A percentile compares a stretch with the other conserved stretches of the same genome.
Evolutionary conservation across 306 rosid genomes (phyloP).

Genomic region (Ormosia semicastrata): DNA sequence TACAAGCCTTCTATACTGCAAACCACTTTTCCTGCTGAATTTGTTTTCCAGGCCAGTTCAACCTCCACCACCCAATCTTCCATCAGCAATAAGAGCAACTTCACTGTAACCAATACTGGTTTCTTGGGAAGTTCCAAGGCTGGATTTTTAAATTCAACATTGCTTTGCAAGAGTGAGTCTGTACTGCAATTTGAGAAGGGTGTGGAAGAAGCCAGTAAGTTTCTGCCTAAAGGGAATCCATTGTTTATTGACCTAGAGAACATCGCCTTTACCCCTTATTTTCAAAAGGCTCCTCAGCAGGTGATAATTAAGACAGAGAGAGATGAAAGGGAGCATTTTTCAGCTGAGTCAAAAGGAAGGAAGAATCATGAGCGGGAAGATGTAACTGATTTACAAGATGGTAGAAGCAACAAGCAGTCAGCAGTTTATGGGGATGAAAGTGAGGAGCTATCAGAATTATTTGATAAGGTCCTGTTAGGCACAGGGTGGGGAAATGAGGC

Average conservation of each 20-base stretch:
- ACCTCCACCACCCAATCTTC: slow-evolving; percentile 18
- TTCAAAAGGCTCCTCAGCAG: slow-evolving; percentile 21
- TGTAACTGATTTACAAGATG: slow-evolving; percentile 40
- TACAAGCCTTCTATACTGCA: slow-evolving; percentile 36
- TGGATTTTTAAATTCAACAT: slow-evolving; percentile 26
- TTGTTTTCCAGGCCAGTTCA: slow-evolving; percentile 52
- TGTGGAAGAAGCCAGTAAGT: slow-evolving; percentile 61
- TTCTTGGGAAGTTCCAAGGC: slow-evolving; percentile 29
- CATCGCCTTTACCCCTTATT: background rate
- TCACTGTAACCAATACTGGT: slow-evolving; percentile 3
- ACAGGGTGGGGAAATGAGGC: background rate
- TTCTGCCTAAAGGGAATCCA: slow-evolving; percentile 52
- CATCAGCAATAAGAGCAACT: background rate
- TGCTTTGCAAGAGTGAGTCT: slow-evolving; percentile 47
- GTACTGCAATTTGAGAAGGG: slow-evolving; percentile 60
- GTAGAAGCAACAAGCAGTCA: slow-evolving; percentile 61
- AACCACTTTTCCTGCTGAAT: slow-evolving; percentile 36
- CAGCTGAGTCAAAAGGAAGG: slow-evolving; percentile 35
- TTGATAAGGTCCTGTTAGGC: slow-evolving; percentile 51
- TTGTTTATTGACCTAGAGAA: slow-evolving; percentile 38
- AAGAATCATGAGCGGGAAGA: slow-evolving; percentile 56
- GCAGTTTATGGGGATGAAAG: slow-evolving; percentile 48
- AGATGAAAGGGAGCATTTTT: slow-evolving; percentile 35
- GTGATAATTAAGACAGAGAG: slow-evolving; percentile 24
- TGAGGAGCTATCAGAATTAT: slow-evolving; percentile 58